Percentiles rank a stretch among this genome's conserved stretches.
Conservation (phyloP, 768 basidiomycete species). For the Tremella mesenterica region DNA sequence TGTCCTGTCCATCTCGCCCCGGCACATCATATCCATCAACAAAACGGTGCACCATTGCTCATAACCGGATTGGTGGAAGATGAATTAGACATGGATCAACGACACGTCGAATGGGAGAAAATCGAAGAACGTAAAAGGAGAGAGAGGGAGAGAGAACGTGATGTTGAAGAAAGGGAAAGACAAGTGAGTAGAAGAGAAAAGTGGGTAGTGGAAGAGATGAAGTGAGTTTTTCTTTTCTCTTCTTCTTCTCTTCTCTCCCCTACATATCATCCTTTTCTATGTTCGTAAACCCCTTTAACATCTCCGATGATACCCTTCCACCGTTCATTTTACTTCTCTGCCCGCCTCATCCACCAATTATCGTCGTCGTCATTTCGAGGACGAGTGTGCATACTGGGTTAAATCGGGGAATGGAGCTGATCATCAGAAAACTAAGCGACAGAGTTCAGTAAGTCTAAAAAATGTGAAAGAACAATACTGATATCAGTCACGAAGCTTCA, state of each 20-base stretch:
- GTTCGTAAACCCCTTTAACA: too few relatives aligned
- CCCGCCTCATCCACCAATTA: too few relatives aligned
- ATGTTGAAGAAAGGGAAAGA: constrained; percentile 31
- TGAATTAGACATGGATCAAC: background rate
- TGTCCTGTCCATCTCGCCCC: background rate
- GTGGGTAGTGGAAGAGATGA: constrained; percentile 38
- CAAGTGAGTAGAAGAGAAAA: constrained; percentile 30
- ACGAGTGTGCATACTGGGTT: too few relatives aligned
- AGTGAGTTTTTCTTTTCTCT: constrained; percentile 9
- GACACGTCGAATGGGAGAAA: constrained; percentile 22
- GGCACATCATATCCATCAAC: background rate
- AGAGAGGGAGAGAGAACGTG: constrained; percentile 21
- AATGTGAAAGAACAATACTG: background rate
- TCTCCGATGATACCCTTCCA: too few relatives aligned
- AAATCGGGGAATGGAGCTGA: background rate
- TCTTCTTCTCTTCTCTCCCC: background rate
- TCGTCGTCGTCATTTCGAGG: too few relatives aligned
- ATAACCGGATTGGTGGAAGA: background rate
- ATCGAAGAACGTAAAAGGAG: constrained; percentile 18
- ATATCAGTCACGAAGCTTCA: constrained; percentile 24
- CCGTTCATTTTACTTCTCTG: too few relatives aligned
- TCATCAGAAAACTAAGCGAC: constrained; percentile 28
- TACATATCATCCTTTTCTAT: too few relatives aligned
- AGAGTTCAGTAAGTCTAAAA: constrained; percentile 27
- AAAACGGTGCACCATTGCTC: background rate